These are phyloP conservation scores for Nicotiana attenuata DNA, from an alignment of 257 asterid genomes.

Conservation along the genomic window DNA sequence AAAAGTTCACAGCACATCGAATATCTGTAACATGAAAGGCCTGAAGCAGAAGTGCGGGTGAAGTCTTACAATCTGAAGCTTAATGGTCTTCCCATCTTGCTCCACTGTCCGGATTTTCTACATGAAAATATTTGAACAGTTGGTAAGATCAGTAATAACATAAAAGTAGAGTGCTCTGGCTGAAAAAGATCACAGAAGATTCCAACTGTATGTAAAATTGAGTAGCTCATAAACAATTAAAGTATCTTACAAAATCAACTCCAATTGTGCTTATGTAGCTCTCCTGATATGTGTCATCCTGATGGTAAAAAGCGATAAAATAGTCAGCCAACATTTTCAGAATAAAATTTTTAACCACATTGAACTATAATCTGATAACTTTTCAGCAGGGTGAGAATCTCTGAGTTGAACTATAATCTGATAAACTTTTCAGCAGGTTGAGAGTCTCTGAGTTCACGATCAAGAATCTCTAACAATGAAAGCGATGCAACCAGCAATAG, in stretches of 20 bases:
- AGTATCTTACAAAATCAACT: slow-evolving; percentile 50
- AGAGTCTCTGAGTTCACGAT: background rate
- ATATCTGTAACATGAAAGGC: background rate
- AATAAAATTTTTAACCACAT: background rate
- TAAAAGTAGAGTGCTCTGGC: background rate
- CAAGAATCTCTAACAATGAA: background rate
- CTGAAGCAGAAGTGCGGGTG: background rate
- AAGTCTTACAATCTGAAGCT: slow-evolving; percentile 12
- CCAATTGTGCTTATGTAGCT: slow-evolving; percentile 67
- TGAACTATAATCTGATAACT: background rate
- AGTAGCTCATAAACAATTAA: background rate
- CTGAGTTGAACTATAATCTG: background rate
- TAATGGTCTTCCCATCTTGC: slow-evolving; percentile 13
- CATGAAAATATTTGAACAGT: background rate
- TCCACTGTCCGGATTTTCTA: slow-evolving; percentile 11
- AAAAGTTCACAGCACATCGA: background rate
- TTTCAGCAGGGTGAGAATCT: background rate
- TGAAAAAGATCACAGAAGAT: background rate
- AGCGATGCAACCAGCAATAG: background rate
- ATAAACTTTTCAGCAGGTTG: too few species aligned
- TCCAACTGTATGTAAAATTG: background rate
- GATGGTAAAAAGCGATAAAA: slow-evolving; percentile 4
- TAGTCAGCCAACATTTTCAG: background rate
- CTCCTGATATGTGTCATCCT: slow-evolving; percentile 61
- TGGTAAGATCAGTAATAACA: background rate